These are phyloP conservation scores for Athelia psychrophila DNA, from an alignment of 1,284 basidiomycete genomes.

Conservation along the genomic window DNA sequence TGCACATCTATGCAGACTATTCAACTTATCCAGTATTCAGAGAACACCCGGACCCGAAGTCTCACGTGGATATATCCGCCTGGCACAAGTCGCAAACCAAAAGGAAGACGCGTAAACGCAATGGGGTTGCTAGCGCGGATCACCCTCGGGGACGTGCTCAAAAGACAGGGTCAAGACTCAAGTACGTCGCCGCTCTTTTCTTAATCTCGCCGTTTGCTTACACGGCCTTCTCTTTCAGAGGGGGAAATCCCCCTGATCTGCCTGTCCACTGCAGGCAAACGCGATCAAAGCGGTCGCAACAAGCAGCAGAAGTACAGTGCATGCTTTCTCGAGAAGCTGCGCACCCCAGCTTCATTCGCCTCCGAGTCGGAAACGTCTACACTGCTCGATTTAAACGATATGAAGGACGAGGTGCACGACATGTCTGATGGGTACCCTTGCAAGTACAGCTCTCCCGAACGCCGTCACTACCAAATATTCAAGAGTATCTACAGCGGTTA, in stretches of 20 bases:
- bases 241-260: conserved; percentile 39
- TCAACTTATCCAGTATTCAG: conserved; percentile 26
- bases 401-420: not conserved
- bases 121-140: conserved; percentile 48
- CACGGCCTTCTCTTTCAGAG: conserved; percentile 21
- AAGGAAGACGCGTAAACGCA: conserved; percentile 54
- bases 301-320: conserved; percentile 33
- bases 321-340: conserved; percentile 23
- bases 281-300: conserved; percentile 22
- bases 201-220: conserved; percentile 1
- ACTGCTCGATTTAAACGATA: not conserved
- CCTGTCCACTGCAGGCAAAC: conserved; percentile 18
- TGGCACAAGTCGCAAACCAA: conserved; percentile 54
- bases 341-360: conserved; percentile 13
- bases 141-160: conserved; percentile 48
- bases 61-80: conserved; percentile 48
- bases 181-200: conserved; percentile 34
- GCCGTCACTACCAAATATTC: not conserved
- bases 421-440: not conserved
- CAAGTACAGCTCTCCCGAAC: conserved; percentile 3
- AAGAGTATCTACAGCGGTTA: not conserved
- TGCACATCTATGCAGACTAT: not conserved
- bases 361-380: not conserved
- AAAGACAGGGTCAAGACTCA: conserved; percentile 39
- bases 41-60: conserved; percentile 30